phyloP scores from a whole-genome alignment of 2,329 filamentous ascomycete genomes.

The Diaporthe citrichinensis region DNA sequence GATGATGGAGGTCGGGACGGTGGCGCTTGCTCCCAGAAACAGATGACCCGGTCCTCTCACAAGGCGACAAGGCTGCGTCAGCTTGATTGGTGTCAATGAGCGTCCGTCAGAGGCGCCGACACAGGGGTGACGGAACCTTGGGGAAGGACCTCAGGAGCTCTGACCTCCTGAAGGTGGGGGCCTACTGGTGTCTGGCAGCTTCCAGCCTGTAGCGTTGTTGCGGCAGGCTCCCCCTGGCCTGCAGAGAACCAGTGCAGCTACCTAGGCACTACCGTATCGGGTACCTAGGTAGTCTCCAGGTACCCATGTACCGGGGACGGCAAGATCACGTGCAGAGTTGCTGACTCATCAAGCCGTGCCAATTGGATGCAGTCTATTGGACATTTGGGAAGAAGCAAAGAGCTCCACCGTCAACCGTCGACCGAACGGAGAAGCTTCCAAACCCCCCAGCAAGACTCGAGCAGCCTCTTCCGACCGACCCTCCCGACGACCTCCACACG shows the following conservation, averaged over 20 bases:
- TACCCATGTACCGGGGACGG: not conserved
- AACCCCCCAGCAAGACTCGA: slow-evolving; percentile 19
- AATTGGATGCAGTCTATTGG: slow-evolving; percentile 31
- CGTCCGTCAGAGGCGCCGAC: not conserved
- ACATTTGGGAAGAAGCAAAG: not conserved
- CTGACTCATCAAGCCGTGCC: slow-evolving; percentile 30
- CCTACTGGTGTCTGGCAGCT: not conserved
- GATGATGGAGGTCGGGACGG: not conserved
- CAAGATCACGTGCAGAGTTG: slow-evolving; percentile 1
- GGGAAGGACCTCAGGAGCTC: not conserved
- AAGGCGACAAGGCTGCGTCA: slow-evolving; percentile 31
- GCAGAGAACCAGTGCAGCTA: not conserved
- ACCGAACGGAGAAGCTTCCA: slow-evolving; percentile 32
- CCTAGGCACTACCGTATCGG: not conserved
- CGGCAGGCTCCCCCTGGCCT: not conserved
- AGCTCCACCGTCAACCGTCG: slow-evolving; percentile 37
- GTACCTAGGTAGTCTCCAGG: not conserved
- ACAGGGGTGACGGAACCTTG: slow-evolving; percentile 19
- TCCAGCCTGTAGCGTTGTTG: not conserved
- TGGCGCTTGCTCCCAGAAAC: slow-evolving; percentile 2
- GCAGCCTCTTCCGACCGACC: slow-evolving; percentile 31
- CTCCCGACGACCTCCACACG: slow-evolving; percentile 36
- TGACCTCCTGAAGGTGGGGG: slow-evolving; percentile 19
- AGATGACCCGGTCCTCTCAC: not conserved
- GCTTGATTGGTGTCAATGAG: slow-evolving; percentile 26